phyloP scores from a whole-genome alignment of 768 basidiomycete genomes.

The Hirschioporus abietinus region DNA sequence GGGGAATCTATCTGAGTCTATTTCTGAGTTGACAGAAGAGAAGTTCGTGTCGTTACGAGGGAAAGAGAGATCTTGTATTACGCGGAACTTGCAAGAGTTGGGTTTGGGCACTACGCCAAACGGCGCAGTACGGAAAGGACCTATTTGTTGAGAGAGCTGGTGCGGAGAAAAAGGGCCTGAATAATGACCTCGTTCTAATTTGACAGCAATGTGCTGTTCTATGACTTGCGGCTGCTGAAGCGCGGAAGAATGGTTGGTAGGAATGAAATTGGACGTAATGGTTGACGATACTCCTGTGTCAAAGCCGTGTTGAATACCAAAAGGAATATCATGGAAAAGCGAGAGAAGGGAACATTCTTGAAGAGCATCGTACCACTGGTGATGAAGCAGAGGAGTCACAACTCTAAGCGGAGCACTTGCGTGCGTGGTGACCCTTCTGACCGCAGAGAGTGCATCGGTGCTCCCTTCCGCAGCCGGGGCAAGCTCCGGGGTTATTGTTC shows the following conservation, averaged over 20 bases:
- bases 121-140: too few relatives aligned
- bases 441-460: not conserved
- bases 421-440: too few relatives aligned
- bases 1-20: too few relatives aligned
- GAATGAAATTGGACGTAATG: conserved; percentile 10
- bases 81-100: too few relatives aligned
- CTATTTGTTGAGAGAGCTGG: too few relatives aligned
- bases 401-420: not conserved
- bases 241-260: too few relatives aligned
- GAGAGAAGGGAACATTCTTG: not conserved
- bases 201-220: not conserved
- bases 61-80: too few relatives aligned
- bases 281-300: not conserved
- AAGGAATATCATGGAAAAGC: not conserved
- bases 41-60: too few relatives aligned
- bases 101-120: too few relatives aligned
- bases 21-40: too few relatives aligned
- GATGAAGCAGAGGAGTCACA: not conserved
- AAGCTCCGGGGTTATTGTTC: not conserved
- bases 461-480: not conserved
- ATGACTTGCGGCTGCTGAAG: too few relatives aligned
- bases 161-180: conserved; percentile 1
- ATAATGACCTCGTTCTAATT: conserved; percentile 11
- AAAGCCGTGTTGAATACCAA: conserved; percentile 1
- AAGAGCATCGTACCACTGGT: not conserved